Percentiles rank a stretch among this genome's conserved stretches.
phyloP scores from a whole-genome alignment of 345 rosid genomes.

The Dipteronia dyeriana region DNA sequence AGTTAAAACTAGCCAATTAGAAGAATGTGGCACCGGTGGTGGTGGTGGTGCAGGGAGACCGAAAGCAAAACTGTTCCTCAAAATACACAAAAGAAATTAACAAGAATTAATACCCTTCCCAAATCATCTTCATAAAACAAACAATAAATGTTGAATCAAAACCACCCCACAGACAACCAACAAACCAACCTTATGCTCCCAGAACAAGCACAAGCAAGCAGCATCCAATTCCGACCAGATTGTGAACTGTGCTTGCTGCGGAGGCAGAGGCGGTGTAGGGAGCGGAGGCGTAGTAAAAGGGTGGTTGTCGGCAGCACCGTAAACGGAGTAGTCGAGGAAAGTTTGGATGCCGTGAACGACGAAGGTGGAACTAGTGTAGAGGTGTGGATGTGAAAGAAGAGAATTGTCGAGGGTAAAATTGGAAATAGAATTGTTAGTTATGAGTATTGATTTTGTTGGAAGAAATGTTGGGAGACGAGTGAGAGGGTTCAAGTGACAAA shows the following conservation, averaged over 20 bases:
- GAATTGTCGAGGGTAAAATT: slow-evolving; percentile 58
- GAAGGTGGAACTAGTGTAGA: slow-evolving; percentile 50
- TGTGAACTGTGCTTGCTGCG: background rate
- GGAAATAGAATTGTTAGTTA: slow-evolving; percentile 58
- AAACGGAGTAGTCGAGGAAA: slow-evolving; percentile 54
- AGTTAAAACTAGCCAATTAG: too few species aligned
- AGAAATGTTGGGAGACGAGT: slow-evolving; percentile 71
- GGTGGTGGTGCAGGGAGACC: too few species aligned
- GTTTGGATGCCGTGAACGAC: slow-evolving; percentile 63
- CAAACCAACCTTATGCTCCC: slow-evolving; percentile 17
- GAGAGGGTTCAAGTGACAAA: slow-evolving; percentile 47
- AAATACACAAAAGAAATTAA: background rate
- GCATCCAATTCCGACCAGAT: slow-evolving; percentile 14
- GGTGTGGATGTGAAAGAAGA: slow-evolving; percentile 58
- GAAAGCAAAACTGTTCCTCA: background rate
- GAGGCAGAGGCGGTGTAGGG: too few species aligned
- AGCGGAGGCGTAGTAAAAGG: too few species aligned
- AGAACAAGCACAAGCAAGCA: slow-evolving; percentile 13
- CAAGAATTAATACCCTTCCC: background rate
- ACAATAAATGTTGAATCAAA: background rate
- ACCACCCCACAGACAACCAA: slow-evolving; percentile 9
- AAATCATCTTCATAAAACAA: too few species aligned
- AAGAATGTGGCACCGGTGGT: too few species aligned
- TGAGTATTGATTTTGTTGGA: slow-evolving; percentile 55
- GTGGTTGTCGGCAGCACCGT: slow-evolving; percentile 29